Percentiles rank a stretch among this genome's conserved stretches.
phyloP scores from a whole-genome alignment of 768 basidiomycete genomes.

The Daedaleopsis sinensis region DNA sequence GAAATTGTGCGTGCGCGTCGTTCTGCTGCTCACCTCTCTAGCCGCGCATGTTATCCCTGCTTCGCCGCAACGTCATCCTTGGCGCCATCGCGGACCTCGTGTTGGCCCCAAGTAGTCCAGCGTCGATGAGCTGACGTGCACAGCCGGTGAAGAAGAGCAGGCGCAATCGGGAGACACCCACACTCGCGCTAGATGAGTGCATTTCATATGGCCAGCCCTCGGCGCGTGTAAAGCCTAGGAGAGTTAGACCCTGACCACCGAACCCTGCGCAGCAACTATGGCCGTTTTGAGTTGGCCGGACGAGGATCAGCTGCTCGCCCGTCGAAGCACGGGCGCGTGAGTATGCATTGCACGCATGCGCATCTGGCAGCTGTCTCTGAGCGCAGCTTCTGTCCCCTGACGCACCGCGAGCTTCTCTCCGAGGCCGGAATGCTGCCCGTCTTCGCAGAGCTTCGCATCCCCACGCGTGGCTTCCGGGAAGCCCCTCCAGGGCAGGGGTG shows the following conservation, averaged over 20 bases:
- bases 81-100: conserved; percentile 18
- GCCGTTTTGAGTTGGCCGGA: conserved; percentile 13
- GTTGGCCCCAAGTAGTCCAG: conserved; percentile 7
- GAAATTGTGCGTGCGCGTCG: background rate
- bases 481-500: background rate
- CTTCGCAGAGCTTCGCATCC: background rate
- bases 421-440: conserved; percentile 8
- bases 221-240: background rate
- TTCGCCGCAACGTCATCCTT: conserved; percentile 15
- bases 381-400: conserved; percentile 10
- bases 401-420: conserved; percentile 16
- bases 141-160: background rate
- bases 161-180: background rate
- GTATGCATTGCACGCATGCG: conserved; percentile 4
- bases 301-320: conserved; percentile 21
- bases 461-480: background rate
- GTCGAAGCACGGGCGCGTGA: conserved; percentile 9
- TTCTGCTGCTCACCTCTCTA: background rate
- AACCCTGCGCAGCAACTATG: conserved; percentile 8
- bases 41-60: background rate
- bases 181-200: background rate
- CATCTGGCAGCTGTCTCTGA: conserved; percentile 5
- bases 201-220: background rate
- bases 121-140: background rate
- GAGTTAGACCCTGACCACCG: conserved; percentile 11